Conservation (phyloP, 768 basidiomycete species). For the Russula sp. region DNA sequence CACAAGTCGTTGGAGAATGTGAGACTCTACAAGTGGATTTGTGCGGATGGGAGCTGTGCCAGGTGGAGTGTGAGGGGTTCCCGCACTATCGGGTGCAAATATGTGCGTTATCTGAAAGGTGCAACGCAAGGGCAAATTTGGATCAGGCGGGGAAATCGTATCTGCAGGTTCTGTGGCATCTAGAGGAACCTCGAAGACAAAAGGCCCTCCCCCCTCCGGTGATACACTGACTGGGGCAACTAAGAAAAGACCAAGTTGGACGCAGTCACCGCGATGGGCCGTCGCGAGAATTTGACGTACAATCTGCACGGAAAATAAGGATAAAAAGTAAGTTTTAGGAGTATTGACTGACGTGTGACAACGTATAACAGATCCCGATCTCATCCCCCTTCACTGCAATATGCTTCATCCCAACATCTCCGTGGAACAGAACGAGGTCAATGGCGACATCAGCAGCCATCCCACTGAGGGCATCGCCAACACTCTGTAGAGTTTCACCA, state of each 20-base stretch:
- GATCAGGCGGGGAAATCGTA: conserved; percentile 22
- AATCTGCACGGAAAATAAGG: conserved; percentile 45
- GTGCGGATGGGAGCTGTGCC: conserved; percentile 28
- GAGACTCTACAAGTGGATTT: conserved; percentile 41
- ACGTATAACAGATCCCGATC: conserved; percentile 70
- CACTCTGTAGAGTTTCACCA: conserved; percentile 82
- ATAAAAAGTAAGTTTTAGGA: conserved; percentile 5
- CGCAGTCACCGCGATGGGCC: conserved; percentile 66
- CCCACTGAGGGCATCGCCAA: conserved; percentile 84
- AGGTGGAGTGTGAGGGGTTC: background rate
- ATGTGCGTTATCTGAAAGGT: conserved; percentile 53
- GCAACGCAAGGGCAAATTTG: conserved; percentile 44
- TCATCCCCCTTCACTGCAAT: conserved; percentile 82
- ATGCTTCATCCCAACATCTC: conserved; percentile 83
- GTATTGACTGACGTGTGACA: conserved; percentile 69
- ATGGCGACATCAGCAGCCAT: conserved; percentile 78
- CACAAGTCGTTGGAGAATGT: conserved; percentile 56
- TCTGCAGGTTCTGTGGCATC: conserved; percentile 18
- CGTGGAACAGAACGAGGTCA: conserved; percentile 87
- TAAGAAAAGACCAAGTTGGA: conserved; percentile 78
- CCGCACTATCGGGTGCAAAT: conserved; percentile 29
- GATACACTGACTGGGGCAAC: conserved; percentile 28
- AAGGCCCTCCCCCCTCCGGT: conserved; percentile 1
- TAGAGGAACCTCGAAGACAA: conserved; percentile 16
- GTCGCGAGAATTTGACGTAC: conserved; percentile 75